phyloP scores from a whole-genome alignment of 169 alveolate genomes.

The Cryptosporidium tyzzeri region DNA sequence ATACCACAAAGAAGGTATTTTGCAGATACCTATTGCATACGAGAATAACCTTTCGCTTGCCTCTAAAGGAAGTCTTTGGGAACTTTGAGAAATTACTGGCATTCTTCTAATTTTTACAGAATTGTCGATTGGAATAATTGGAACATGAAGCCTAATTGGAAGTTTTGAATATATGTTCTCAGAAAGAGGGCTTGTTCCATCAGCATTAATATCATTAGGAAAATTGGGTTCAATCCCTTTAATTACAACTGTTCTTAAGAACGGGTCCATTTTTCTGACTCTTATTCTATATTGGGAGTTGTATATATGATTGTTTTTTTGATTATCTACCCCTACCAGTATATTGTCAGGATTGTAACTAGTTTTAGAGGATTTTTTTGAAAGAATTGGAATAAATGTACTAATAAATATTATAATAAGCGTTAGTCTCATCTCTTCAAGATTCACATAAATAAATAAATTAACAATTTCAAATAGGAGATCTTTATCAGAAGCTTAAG shows the following conservation, averaged over 20 bases:
- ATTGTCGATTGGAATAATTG: slow-evolving; percentile 27
- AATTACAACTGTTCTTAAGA: slow-evolving; percentile 45
- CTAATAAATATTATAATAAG: neutral
- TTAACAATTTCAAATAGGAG: neutral
- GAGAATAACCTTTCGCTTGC: slow-evolving; percentile 34
- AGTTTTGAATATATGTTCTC: slow-evolving; percentile 13
- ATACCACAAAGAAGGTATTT: slow-evolving; percentile 67
- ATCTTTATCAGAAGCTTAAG: neutral
- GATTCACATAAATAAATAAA: neutral
- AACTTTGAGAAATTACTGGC: slow-evolving; percentile 38
- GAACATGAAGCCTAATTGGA: slow-evolving; percentile 51
- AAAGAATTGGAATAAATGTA: neutral
- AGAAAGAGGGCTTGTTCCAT: slow-evolving; percentile 11
- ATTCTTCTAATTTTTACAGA: slow-evolving; percentile 16
- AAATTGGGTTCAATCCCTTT: slow-evolving; percentile 69
- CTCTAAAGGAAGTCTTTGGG: slow-evolving; percentile 56
- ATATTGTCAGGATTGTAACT: slow-evolving; percentile 12
- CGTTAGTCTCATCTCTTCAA: neutral
- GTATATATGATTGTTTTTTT: neutral
- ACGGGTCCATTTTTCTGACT: slow-evolving; percentile 61
- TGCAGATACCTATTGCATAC: slow-evolving; percentile 35
- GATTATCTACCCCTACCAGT: slow-evolving; percentile 10
- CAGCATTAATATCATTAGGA: slow-evolving; percentile 70
- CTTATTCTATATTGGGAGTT: slow-evolving; percentile 67
- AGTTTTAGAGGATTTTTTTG: slow-evolving; percentile 6